Conservation (phyloP, 768 basidiomycete species). For the Cystoderma amianthinum region DNA sequence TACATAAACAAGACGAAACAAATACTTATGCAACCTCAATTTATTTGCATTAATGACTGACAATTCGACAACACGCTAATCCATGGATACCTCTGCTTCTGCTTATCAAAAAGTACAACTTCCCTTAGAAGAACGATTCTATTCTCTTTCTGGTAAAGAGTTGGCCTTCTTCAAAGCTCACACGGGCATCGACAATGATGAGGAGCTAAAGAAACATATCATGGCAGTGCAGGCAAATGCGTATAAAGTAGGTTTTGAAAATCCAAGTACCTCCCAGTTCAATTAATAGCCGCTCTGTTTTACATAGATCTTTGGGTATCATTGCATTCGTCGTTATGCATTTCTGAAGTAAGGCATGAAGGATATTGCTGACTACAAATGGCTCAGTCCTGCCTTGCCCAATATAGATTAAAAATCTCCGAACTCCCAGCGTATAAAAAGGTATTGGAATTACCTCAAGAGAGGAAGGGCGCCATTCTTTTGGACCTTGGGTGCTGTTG, state of each 20-base stretch:
- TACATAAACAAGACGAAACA: too few species aligned
- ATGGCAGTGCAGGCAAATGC: slow-evolving; percentile 28
- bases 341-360: slow-evolving; percentile 21
- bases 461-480: slow-evolving; percentile 22
- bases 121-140: slow-evolving; percentile 15
- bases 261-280: too few species aligned
- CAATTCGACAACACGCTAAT: not conserved
- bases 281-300: not conserved
- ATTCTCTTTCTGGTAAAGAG: slow-evolving; percentile 18
- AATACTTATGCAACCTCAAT: too few species aligned
- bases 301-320: slow-evolving; percentile 24
- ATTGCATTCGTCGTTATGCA: slow-evolving; percentile 27
- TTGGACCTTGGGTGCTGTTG: slow-evolving; percentile 39
- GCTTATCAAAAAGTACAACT: not conserved
- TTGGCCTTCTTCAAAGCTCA: slow-evolving; percentile 24
- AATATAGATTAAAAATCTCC: slow-evolving; percentile 23
- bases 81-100: not conserved
- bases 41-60: not conserved
- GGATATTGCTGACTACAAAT: not conserved
- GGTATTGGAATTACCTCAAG: slow-evolving; percentile 17
- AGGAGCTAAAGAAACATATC: slow-evolving; percentile 32
- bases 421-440: slow-evolving; percentile 23
- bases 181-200: slow-evolving; percentile 28
- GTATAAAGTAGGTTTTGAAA: slow-evolving; percentile 12
- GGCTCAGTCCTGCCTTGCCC: not conserved